Evolutionary conservation across 192 early-diverging fungal species (phyloP), one percentile per base, ranked within the genome.

Genomic region (Linnemannia hyalina): DNA sequence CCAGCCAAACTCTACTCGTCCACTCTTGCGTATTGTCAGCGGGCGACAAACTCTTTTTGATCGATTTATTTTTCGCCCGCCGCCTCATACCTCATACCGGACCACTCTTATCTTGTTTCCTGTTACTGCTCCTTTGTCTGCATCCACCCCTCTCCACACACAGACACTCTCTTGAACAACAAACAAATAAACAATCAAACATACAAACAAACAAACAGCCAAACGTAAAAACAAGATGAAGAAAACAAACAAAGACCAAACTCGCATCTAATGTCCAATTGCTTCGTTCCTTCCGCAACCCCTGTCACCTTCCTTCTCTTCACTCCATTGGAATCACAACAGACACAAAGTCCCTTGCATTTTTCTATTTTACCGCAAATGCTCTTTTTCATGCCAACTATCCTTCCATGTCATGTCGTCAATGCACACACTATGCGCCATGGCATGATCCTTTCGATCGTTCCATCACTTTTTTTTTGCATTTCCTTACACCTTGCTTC

Each of bases 161-260:
- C 60, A 15, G 60, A 65, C 60, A 32, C 60, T 20, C 49, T 22
- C 18, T 6, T 40, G 38, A 18, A 52, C 20, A 18, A 52, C 60
- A 65, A 65, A 4, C 26, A 32, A 32, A 32, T 10, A 65, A 13
- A 65, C n/a, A n/a, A 63, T 7, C 55, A 57, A 32, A 32, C 26
- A 29, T 2, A 13, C 60, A 63, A 11, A 57, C 6, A 60, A 52
- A 26, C n/a, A 60, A 60, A 60, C 55, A 60, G 29, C 0, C 6
- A 60, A 60, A 60, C 55, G n/a, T n/a, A 49, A 22, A 65, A 65
- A 65, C 60, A 65, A 65, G 60, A 65, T 65, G 60, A 65, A 60
- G 6, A 26, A 29, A 29, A 11, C 10, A 65, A 65, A 11, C 11
- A 29, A 32, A 63, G 6, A 60, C 1, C 22, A 26, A 32, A 29